Evolutionary conservation across 805 yeast species (phyloP).

Genomic region (Grigorovia humatica): DNA sequence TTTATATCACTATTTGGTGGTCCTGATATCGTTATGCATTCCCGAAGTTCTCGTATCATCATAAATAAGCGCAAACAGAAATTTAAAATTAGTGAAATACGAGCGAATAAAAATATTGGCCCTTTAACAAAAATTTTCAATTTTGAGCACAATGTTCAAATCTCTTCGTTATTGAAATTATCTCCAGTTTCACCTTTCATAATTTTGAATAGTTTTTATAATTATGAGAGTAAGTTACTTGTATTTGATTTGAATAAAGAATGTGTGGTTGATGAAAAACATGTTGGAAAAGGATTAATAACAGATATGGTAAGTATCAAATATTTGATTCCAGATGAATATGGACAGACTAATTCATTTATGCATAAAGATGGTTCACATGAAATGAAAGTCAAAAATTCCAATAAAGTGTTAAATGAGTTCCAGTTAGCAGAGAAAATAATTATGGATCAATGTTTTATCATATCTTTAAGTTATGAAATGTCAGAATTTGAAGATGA

Average conservation of each 20-base stretch:
- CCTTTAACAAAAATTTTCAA: background rate
- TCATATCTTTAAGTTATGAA: slow-evolving; percentile 28
- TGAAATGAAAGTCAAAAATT: too few species aligned
- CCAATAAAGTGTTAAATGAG: background rate
- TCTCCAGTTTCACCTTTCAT: slow-evolving; percentile 1
- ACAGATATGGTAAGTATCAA: background rate
- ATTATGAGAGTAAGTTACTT: slow-evolving; percentile 2
- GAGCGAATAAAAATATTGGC: background rate
- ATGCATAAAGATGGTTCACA: background rate
- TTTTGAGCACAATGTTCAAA: background rate
- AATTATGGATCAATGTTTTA: slow-evolving; percentile 29
- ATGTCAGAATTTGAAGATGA: slow-evolving; percentile 22
- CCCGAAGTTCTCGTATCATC: too few species aligned
- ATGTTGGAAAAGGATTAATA: background rate
- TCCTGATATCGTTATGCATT: background rate
- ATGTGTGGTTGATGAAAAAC: slow-evolving; percentile 3
- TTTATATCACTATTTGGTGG: background rate
- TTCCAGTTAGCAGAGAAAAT: slow-evolving; percentile 26
- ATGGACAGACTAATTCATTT: background rate
- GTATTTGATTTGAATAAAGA: slow-evolving; percentile 10
- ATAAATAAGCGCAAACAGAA: too few species aligned
- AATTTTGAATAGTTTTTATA: background rate
- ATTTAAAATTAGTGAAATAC: background rate
- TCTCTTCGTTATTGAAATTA: background rate
- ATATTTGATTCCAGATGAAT: background rate